Evolutionary conservation across 2,329 filamentous ascomycete species (phyloP), one percentile per base, ranked within the genome.

Genomic region (Pyrenophora teres): DNA sequence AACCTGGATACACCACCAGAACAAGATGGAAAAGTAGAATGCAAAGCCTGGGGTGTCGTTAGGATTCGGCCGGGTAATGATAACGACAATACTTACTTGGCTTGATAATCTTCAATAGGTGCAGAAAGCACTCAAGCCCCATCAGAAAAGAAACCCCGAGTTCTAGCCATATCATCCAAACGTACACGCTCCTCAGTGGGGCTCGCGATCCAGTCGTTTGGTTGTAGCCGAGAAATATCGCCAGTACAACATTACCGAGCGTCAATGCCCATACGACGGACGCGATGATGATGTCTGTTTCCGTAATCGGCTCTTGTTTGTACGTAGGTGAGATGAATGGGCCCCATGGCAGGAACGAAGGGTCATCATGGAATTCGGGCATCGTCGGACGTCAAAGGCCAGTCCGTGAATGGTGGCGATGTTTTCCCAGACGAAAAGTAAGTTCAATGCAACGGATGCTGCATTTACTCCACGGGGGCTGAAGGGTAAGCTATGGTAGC

Each of bases 131-230:
- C 39, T 80, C 70, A 19, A 78, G 52, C 5, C 70, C 74, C 65
- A 81, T 80, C 7, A 69, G 55, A 9, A 77, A 64, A 9, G 74
- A 79, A 3, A 76, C 75, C 1, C 70, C 2, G 3, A 80, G 69
- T 58, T 81, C 79, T 23, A 74, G 44, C 79, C 78, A 81, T 46
- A 81, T 74, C 75, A 81, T 75, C 69, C 75, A 77, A 0, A 81
- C 69, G 52, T 80, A 80, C 1, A 72, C 64, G 53, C 77, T 78
- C 12, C 62, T 54, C 19, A 69, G 27, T 6, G 70, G 57, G 49
- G 59, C 60, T 12, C 69, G 59, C 3, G 69, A 70, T 3, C 47
- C 57, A 10, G 32, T 67, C 40, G 48, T 73, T 59, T 62, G 70
- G 42, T 15, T 36, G 40, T 62, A 68, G 7, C 66, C 73, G n/a